These are phyloP conservation scores for Populus simonii DNA, from an alignment of 345 rosid species.

Conservation along the genomic window DNA sequence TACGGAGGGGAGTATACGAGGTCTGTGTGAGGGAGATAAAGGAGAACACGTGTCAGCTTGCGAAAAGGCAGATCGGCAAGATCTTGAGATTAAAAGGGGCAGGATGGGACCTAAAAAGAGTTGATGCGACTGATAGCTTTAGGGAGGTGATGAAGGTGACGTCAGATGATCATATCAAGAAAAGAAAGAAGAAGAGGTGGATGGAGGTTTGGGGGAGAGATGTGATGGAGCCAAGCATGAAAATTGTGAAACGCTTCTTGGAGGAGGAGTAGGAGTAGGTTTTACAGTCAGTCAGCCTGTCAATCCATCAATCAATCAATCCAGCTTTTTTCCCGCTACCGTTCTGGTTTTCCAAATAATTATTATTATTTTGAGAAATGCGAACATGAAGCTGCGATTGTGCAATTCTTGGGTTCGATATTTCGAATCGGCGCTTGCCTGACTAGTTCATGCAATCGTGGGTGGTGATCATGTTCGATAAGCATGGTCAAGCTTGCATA, in stretches of 20 bases:
- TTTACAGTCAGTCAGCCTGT: conserved; percentile 7
- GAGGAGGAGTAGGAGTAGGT: conserved; percentile 50
- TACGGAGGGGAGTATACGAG: conserved; percentile 47
- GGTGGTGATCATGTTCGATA: background rate
- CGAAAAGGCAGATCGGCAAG: conserved; percentile 69
- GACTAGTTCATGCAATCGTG: background rate
- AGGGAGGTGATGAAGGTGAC: conserved; percentile 22
- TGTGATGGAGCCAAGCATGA: conserved; percentile 60
- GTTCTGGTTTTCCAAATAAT: no score
- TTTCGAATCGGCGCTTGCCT: background rate
- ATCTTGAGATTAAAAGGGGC: conserved; percentile 47
- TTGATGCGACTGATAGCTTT: conserved; percentile 75
- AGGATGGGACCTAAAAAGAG: conserved; percentile 69
- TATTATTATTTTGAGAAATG: background rate
- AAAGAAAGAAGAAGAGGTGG: conserved; percentile 34
- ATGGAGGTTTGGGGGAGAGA: conserved; percentile 61
- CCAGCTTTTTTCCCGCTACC: conserved; percentile 35
- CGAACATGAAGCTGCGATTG: background rate
- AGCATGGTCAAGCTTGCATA: background rate
- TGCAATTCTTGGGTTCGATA: background rate
- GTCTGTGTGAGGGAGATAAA: conserved; percentile 68
- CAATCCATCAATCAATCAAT: background rate
- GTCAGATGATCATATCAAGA: background rate
- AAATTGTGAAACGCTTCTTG: conserved; percentile 70
- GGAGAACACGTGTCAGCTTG: conserved; percentile 74